Percentiles rank a stretch among this genome's conserved stretches.
phyloP scores from a whole-genome alignment of 2,329 filamentous ascomycete species.

The Metarhizium robertsii region DNA sequence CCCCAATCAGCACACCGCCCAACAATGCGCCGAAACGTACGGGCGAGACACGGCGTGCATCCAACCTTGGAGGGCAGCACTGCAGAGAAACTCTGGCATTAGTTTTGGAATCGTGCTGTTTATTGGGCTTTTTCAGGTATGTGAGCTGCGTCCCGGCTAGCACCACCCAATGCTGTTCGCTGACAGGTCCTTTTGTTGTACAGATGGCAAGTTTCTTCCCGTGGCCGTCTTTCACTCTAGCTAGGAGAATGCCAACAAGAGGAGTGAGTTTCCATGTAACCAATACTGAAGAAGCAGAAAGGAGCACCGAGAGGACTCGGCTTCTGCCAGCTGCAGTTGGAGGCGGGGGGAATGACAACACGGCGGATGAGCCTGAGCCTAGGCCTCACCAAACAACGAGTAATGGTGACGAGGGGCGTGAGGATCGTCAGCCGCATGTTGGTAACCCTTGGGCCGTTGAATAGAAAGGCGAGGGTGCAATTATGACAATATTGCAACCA shows the following conservation, averaged over 20 bases:
- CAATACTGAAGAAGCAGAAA: neutral
- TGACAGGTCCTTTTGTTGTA: neutral
- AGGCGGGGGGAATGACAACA: neutral
- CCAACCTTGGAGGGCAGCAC: constrained; percentile 33
- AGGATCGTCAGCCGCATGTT: neutral
- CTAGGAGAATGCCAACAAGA: neutral
- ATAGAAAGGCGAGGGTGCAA: too few relatives aligned
- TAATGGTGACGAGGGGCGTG: neutral
- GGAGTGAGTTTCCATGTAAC: neutral
- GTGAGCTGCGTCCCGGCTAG: neutral
- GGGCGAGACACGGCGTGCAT: constrained; percentile 35
- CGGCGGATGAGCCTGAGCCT: neutral
- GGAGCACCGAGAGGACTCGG: neutral
- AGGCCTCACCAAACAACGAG: neutral
- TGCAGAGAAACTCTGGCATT: constrained; percentile 33
- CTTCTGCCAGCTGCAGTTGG: neutral
- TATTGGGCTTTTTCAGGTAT: constrained; percentile 40
- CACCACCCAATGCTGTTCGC: neutral
- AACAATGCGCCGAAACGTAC: constrained; percentile 33
- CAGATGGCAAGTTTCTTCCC: neutral
- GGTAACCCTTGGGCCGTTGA: neutral
- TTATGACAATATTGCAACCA: too few relatives aligned
- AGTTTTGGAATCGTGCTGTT: constrained; percentile 32
- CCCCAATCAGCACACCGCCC: constrained; percentile 23
- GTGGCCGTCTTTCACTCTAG: neutral